These are phyloP conservation scores for Plantago ovata DNA, from an alignment of 257 asterid species.

Conservation along the genomic window DNA sequence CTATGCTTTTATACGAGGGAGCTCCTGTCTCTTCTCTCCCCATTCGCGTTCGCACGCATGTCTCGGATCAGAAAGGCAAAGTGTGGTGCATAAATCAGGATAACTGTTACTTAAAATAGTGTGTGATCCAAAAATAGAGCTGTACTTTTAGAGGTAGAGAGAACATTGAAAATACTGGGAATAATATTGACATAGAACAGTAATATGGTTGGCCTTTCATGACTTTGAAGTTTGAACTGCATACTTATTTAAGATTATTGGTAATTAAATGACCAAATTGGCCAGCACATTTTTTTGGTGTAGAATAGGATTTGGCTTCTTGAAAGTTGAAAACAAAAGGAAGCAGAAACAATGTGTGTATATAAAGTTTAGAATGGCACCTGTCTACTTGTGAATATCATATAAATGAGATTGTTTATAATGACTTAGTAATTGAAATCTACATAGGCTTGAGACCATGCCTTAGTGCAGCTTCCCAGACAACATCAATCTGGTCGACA, in stretches of 20 bases:
- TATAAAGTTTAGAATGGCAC: background rate
- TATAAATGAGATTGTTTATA: background rate
- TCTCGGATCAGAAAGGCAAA: conserved; percentile 24
- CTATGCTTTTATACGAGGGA: conserved; percentile 12
- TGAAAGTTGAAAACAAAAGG: background rate
- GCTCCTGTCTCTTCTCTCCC: conserved; percentile 23
- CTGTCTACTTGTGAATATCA: background rate
- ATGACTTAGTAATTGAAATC: conserved; percentile 15
- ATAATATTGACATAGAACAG: too few relatives aligned
- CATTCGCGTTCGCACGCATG: conserved; percentile 26
- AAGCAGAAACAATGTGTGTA: background rate
- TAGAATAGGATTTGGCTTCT: conserved; percentile 6
- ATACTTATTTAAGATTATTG: too few relatives aligned
- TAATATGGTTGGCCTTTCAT: too few relatives aligned
- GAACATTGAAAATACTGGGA: too few relatives aligned
- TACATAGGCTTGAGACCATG: conserved; percentile 70
- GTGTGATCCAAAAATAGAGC: background rate
- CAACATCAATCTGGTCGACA: conserved; percentile 78
- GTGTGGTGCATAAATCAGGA: conserved; percentile 16
- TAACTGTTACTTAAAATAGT: conserved; percentile 25
- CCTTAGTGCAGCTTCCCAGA: conserved; percentile 88
- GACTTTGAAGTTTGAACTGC: too few relatives aligned
- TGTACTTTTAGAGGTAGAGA: too few relatives aligned
- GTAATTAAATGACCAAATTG: background rate
- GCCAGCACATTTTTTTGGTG: background rate